Base-by-base conservation (phyloP, 176 grass and related monocot species). In the Neostapfia colusana region DNA sequence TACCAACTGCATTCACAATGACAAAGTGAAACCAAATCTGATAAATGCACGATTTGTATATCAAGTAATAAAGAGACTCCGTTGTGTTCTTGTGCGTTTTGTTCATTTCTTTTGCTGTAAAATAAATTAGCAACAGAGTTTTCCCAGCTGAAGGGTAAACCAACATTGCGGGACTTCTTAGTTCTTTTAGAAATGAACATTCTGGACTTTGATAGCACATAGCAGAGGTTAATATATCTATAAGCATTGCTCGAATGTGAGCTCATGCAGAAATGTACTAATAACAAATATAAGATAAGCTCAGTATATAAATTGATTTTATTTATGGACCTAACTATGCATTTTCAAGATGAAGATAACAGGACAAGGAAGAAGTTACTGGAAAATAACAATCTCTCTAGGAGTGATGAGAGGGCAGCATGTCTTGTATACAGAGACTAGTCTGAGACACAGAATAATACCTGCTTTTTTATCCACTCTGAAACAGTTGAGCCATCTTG, bases 391-490 rank as follows among this genome's bases (percentile, higher is more conserved):
- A 76, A 42, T 61, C 12, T 35, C 63, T 49, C 56, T 14, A 3
- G 53, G 25, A 86, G 14, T 75, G 54, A 60, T 76, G 39, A 49
- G 25, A 70, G 42, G 40, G 58, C 17, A 20, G 58, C 65, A 61
- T 25, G 41, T 59, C 20, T 78, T 51, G 17, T 36, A 50, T 21
- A 63, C 8, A 41, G 21, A 66, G 21, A 74, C 2, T 3, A 78
- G 44, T 12, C 8, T 63, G 46, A 41, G 15, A 65, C 8, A 63
- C 17, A 67, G 28, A 65, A 70, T 23, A 14, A 51, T 85, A 88
- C 95, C 91, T 92, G 95, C 64, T 81, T 98, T 90, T 79, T 88
- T 91, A 98, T 98, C 95, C 95, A 98, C 53, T 98, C 79, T 56
- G 87, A 83, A 88, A 98, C 89, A 40, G 87, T 90, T 45, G 92